Conservation (phyloP, 2,329 filamentous ascomycete genomes). For the Rasamsonia emersonii region DNA sequence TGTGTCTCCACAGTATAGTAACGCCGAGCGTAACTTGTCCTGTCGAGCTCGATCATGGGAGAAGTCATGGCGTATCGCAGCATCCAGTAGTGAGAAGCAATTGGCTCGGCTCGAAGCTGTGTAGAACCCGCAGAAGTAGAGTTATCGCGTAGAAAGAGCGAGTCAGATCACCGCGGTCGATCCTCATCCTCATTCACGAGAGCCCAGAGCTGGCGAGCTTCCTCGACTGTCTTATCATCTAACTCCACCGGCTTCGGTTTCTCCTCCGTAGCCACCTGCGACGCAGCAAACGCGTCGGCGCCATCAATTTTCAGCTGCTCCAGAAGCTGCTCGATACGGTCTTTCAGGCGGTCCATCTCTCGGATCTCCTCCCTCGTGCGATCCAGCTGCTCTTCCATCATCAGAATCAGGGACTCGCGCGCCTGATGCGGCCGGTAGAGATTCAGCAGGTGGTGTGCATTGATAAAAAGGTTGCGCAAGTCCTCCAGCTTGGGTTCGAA, state of each 20-base stretch:
- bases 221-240: conserved; percentile 16
- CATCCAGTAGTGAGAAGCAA: no score
- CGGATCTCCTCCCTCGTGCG: conserved; percentile 65
- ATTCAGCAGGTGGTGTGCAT: conserved; percentile 89
- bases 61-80: neutral
- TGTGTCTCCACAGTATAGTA: neutral
- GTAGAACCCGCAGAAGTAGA: neutral
- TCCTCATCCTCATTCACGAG: conserved; percentile 27
- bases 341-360: conserved; percentile 65
- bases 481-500: conserved; percentile 67
- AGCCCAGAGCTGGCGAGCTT: conserved; percentile 30
- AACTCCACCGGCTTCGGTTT: conserved; percentile 5
- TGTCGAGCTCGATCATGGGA: neutral
- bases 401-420: conserved; percentile 71
- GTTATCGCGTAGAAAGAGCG: neutral
- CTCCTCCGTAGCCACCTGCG: conserved; percentile 5
- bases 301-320: conserved; percentile 26
- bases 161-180: neutral
- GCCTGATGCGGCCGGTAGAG: conserved; percentile 92
- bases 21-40: neutral
- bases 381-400: conserved; percentile 80
- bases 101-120: no score
- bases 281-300: conserved; percentile 11
- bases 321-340: conserved; percentile 48
- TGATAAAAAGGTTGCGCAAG: conserved; percentile 73